Percentiles rank a stretch among this genome's conserved stretches.
Evolutionary conservation across 306 rosid genomes (phyloP).

Genomic region (Malus sylvestris): DNA sequence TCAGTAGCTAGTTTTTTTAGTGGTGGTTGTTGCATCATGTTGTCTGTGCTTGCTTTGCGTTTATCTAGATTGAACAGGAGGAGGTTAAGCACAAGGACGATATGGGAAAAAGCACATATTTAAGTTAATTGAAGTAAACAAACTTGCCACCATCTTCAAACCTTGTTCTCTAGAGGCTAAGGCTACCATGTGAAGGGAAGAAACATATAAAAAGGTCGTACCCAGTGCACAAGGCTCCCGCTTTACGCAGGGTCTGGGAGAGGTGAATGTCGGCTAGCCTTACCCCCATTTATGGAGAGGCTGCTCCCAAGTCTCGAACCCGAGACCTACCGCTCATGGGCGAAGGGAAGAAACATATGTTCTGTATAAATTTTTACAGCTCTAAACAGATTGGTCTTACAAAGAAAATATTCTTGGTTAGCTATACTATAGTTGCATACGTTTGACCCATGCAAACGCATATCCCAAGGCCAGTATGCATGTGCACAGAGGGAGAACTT

Average conservation of each 20-base stretch:
- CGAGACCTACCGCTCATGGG: too few relatives aligned
- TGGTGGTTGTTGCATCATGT: constrained; percentile 64
- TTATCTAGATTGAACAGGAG: constrained; percentile 40
- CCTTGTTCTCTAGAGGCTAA: neutral
- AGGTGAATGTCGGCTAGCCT: too few relatives aligned
- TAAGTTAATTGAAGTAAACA: neutral
- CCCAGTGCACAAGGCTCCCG: too few relatives aligned
- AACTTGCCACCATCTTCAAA: neutral
- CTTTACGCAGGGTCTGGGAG: too few relatives aligned
- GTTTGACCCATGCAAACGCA: neutral
- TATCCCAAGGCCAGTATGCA: neutral
- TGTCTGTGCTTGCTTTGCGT: constrained; percentile 69
- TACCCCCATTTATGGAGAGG: too few relatives aligned
- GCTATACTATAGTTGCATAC: neutral
- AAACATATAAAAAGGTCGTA: too few relatives aligned
- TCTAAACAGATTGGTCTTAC: neutral
- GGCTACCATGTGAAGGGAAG: neutral
- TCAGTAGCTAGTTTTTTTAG: constrained; percentile 59
- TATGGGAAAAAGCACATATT: neutral
- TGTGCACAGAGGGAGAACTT: neutral
- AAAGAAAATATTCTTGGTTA: neutral
- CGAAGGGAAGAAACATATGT: neutral
- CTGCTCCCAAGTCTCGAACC: too few relatives aligned
- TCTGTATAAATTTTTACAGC: neutral
- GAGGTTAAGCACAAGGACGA: constrained; percentile 4